Conservation (phyloP, 179 eudicot genomes). For the Beta lomatogona region DNA sequence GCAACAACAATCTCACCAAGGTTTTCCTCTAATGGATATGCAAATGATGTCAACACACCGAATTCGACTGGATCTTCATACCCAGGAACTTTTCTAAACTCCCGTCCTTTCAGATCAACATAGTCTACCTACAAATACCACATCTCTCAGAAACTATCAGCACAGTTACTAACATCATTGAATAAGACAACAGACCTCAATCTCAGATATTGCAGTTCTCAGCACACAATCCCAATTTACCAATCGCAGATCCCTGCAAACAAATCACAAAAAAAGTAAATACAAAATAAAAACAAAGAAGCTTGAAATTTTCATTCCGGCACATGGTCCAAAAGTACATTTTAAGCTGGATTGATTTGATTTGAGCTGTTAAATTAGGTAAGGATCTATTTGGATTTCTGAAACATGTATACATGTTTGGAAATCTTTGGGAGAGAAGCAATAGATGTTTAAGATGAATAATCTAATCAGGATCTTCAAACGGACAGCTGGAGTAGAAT, state of each 20-base stretch:
- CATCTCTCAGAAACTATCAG: constrained; percentile 15
- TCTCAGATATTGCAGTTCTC: constrained; percentile 94
- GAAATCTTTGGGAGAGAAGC: not conserved
- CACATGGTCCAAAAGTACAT: not conserved
- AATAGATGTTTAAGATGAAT: not conserved
- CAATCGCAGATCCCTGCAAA: constrained; percentile 66
- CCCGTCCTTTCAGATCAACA: constrained; percentile 73
- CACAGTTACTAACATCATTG: constrained; percentile 3
- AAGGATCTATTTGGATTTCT: not conserved
- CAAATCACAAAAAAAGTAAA: not conserved
- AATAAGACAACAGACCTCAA: constrained; percentile 55
- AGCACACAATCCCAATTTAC: constrained; percentile 95
- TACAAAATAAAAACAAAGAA: not conserved
- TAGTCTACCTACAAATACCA: constrained; percentile 69
- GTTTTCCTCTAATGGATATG: constrained; percentile 81
- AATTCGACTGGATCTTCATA: constrained; percentile 75
- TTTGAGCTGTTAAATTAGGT: not conserved
- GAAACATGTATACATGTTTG: not conserved
- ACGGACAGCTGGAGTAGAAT: not conserved
- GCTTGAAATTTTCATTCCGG: not conserved
- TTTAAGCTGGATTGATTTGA: not conserved
- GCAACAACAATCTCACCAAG: constrained; percentile 93
- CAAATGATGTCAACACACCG: constrained; percentile 90
- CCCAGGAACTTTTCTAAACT: constrained; percentile 78
- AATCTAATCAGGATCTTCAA: not conserved